Evolutionary conservation across 306 rosid genomes (phyloP), one percentile per base, ranked within the genome.

Genomic region (Cicer judaicum): DNA sequence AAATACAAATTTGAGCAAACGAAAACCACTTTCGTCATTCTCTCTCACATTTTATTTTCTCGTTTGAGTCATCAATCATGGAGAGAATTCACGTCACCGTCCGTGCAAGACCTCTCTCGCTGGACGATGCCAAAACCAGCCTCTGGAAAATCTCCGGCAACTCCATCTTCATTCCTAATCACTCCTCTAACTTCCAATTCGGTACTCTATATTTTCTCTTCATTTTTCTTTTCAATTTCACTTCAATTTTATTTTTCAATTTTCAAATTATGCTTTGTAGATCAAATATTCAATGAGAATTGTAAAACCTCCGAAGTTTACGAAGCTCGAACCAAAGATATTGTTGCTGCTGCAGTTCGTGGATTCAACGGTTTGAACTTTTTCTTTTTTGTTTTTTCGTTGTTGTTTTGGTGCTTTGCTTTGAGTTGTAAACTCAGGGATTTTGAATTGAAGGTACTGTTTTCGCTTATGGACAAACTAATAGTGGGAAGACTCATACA

Each of bases 381-480:
- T 2, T 7, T 6, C 5, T 24, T 7, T 15, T 53, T 41, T 54
- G 29, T 34, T 1, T 5, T 41, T 7, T 10, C 7, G 4, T 66
- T 39, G 19, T 46, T 36, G 9, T 68, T 47, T 60, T 42, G 47
- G 16, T 47, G 1, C 16, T 3, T 29, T 29, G 34, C 34, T 16
- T 56, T 59, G 10, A 11, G 46, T 59, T 11, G 11, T 21, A 68
- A 18, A 62, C 47, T 77, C 63, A 8, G 62, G 53, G 55, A 29
- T 53, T 78, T 70, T 77, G 72, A 47, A 70, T 38, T 66, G 72
- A 68, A 94, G 98, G 98, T 11, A 94, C 97, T 56, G 96, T 94
- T 47, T 94, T 94, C 60, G 98, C 98, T 55, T 94, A 94, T 39
- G 98, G 97, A 49, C 98, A 94, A 82, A 94, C 98, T 3, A 94